Percentiles rank a stretch among this genome's conserved stretches.
These are phyloP conservation scores for Phytophthora multivora DNA, from an alignment of 352 stramenopile species.

Conservation along the genomic window DNA sequence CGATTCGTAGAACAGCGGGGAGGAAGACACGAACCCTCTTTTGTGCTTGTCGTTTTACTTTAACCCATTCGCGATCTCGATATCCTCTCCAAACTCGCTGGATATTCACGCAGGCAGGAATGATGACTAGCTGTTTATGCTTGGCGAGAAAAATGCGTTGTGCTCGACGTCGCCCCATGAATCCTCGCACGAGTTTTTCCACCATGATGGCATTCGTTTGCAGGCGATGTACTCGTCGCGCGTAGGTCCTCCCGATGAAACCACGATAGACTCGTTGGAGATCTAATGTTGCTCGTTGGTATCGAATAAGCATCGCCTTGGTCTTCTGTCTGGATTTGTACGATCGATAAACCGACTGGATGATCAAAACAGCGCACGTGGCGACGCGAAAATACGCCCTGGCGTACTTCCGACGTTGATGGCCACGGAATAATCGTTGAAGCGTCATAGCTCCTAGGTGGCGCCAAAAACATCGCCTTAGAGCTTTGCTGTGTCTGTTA, in stretches of 20 bases:
- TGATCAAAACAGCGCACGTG: constrained; percentile 57
- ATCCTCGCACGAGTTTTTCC: constrained; percentile 59
- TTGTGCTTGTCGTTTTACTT: constrained; percentile 31
- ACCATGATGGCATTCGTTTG: constrained; percentile 47
- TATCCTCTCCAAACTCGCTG: constrained; percentile 66
- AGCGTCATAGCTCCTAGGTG: constrained; percentile 57
- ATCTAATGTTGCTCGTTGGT: constrained; percentile 30
- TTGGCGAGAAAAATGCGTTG: constrained; percentile 46
- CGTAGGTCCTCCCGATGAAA: constrained; percentile 44
- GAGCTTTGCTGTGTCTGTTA: constrained; percentile 50
- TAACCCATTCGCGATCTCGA: constrained; percentile 36
- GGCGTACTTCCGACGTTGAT: constrained; percentile 52
- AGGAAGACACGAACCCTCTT: constrained; percentile 46
- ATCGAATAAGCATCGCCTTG: constrained; percentile 27
- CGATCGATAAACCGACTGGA: constrained; percentile 74
- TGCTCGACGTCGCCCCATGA: constrained; percentile 56
- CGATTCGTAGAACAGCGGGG: constrained; percentile 57
- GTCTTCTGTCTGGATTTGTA: constrained; percentile 51
- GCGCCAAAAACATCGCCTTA: constrained; percentile 45
- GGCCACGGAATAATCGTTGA: constrained; percentile 64
- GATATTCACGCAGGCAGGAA: constrained; percentile 48
- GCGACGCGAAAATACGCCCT: constrained; percentile 54
- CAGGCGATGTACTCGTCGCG: constrained; percentile 48
- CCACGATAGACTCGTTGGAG: constrained; percentile 70
- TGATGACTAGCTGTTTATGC: constrained; percentile 46